These are phyloP conservation scores for Candida albicans DNA, from an alignment of 1,139 yeast species.

Conservation along the genomic window DNA sequence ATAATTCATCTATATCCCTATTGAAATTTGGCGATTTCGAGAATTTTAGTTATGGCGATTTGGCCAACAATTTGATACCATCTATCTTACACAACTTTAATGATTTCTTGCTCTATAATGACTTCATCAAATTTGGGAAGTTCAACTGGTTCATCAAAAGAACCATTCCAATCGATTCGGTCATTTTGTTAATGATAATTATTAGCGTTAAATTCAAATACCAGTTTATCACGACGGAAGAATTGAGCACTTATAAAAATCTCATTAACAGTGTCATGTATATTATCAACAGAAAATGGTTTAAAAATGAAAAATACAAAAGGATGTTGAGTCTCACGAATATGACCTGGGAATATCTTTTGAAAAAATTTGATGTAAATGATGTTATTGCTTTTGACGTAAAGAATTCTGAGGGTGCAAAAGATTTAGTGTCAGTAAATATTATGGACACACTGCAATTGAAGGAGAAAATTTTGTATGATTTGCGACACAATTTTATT, in stretches of 20 bases:
- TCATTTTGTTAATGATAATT: slow-evolving; percentile 52
- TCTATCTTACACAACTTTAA: slow-evolving; percentile 58
- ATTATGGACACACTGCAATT: slow-evolving; percentile 30
- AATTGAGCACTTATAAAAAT: slow-evolving; percentile 36
- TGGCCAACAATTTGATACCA: slow-evolving; percentile 55
- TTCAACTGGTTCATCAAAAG: slow-evolving; percentile 63
- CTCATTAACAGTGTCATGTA: slow-evolving; percentile 45
- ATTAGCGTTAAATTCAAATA: slow-evolving; percentile 54
- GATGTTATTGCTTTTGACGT: slow-evolving; percentile 3
- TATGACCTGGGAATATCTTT: slow-evolving; percentile 45
- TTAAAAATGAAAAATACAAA: slow-evolving; percentile 48
- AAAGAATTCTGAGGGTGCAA: too few relatives aligned
- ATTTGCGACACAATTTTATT: slow-evolving; percentile 45
- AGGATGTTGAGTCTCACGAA: slow-evolving; percentile 46
- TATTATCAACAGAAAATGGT: slow-evolving; percentile 47
- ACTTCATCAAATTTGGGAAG: slow-evolving; percentile 48
- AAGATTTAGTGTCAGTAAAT: neutral
- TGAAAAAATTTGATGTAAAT: slow-evolving; percentile 26
- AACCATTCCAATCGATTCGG: slow-evolving; percentile 61
- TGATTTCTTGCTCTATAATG: slow-evolving; percentile 51
- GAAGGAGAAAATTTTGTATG: slow-evolving; percentile 42
- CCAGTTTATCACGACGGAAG: slow-evolving; percentile 38
- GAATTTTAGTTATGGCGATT: slow-evolving; percentile 47
- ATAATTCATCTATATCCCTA: slow-evolving; percentile 36
- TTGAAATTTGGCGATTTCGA: slow-evolving; percentile 36